phyloP scores from a whole-genome alignment of 129 eudicot species.

The Centella asiatica region DNA sequence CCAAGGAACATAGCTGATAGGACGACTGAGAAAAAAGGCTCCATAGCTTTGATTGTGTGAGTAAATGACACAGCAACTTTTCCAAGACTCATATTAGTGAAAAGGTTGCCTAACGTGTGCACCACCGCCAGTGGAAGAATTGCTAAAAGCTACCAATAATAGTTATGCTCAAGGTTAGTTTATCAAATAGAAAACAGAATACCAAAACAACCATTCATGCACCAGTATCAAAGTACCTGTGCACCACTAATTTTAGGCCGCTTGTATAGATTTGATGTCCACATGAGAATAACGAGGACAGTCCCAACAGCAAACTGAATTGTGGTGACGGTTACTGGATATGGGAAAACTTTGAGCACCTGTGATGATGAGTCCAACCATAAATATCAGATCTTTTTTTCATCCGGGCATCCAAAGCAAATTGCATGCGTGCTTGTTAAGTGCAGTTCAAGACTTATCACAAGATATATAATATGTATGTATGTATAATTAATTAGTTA shows the following conservation, averaged over 20 bases:
- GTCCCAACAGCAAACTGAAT: conserved; percentile 81
- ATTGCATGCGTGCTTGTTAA: neutral
- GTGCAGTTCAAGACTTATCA: neutral
- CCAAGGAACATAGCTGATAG: conserved; percentile 76
- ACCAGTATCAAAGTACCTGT: conserved; percentile 45
- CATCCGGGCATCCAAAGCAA: neutral
- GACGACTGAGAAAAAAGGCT: conserved; percentile 81
- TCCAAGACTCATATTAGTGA: conserved; percentile 88
- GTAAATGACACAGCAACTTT: conserved; percentile 91
- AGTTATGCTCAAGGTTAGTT: conserved; percentile 7
- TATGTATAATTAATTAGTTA: no score
- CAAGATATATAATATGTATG: no score
- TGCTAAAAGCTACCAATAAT: conserved; percentile 51
- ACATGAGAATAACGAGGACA: conserved; percentile 64
- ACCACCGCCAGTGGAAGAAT: conserved; percentile 78
- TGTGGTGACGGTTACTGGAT: conserved; percentile 67
- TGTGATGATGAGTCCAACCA: conserved; percentile 34
- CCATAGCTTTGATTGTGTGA: conserved; percentile 89
- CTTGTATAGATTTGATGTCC: conserved; percentile 86
- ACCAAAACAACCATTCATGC: conserved; percentile 2
- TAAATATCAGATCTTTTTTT: conserved; percentile 3
- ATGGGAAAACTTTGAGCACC: conserved; percentile 84
- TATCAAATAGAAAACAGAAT: neutral
- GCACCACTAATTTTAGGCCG: conserved; percentile 76
- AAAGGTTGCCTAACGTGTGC: conserved; percentile 73